Base-by-base conservation (phyloP, 768 basidiomycete species). In the Rossbeevera mucosa region DNA sequence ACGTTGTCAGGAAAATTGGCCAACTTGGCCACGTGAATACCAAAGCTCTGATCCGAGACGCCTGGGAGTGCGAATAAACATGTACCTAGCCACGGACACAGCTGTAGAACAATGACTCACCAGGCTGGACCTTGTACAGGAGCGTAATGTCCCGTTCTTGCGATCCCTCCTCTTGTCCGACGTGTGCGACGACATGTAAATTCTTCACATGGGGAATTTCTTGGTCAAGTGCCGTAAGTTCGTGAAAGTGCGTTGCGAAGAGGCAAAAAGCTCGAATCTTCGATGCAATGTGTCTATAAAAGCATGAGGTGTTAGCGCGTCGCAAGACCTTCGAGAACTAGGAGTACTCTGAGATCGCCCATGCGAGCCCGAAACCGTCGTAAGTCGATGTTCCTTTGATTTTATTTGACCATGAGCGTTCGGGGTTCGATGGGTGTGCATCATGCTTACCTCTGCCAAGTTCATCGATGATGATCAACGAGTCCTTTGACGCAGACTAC, bases 241-340 rank as follows among this genome's bases (percentile, higher is more conserved):
- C 96, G 69, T 98, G 95, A 72, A 97, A 99, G 67, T 98, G 95
- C 0, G 96, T 96, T 0, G 96, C 95, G 63, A 99, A 99, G 7
- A 98, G 76, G 64, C 94, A 95, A 70, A 96, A 96, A 2, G 91
- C 90, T 58, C 88, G 86, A 30, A 97, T 94, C 55, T 90, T 76
- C 4, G 88, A 90, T 1, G 94, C 94, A 54, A 99, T 95, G 62
- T 96, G 86, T 67, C 94, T 97, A 51, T 29, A 11, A 50, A 50
- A 0, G 8, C 12, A 41, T n/a, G n/a, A n/a, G 21, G 4, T 21
- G 48, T 53, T 9, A 46, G 36, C 4, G 13, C 7, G 1, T 24
- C 5, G 7, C 1, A 16, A 26, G 12, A 9, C 7, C 13, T 9
- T 14, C 7, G 26, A 36, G 24, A 22, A 68, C 81, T 54, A 67